phyloP scores from a whole-genome alignment of 805 yeast species.

The Yamadazyma sp. region DNA sequence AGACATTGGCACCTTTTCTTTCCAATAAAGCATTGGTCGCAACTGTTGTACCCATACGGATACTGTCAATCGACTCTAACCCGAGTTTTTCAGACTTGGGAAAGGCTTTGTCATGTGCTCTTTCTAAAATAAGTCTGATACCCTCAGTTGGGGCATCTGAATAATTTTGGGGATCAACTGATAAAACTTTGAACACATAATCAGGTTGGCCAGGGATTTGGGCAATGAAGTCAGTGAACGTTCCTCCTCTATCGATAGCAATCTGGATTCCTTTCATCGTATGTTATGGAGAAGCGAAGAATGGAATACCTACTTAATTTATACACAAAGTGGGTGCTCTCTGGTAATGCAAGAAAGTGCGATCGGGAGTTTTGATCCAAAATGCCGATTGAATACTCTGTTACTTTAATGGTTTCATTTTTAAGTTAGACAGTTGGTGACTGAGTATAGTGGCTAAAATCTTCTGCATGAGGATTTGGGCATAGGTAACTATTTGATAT shows the following conservation, averaged over 20 bases:
- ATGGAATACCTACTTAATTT: not conserved
- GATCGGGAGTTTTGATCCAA: constrained; percentile 7
- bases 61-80: constrained; percentile 59
- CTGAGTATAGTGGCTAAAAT: too few relatives aligned
- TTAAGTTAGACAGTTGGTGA: too few relatives aligned
- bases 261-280: constrained; percentile 21
- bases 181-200: constrained; percentile 71
- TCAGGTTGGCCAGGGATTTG: constrained; percentile 53
- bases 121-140: constrained; percentile 72
- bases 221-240: constrained; percentile 77
- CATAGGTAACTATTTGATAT: too few relatives aligned
- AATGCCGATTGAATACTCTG: constrained; percentile 3
- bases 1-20: constrained; percentile 87
- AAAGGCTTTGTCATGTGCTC: constrained; percentile 50
- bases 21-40: constrained; percentile 95
- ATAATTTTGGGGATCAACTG: constrained; percentile 88
- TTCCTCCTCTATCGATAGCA: constrained; percentile 67
- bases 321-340: not conserved
- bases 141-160: constrained; percentile 93
- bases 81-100: constrained; percentile 50
- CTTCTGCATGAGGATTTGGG: too few relatives aligned
- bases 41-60: constrained; percentile 91
- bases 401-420: too few relatives aligned
- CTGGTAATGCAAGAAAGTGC: constrained; percentile 4
- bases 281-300: not conserved